Base-by-base conservation (phyloP, 2,329 filamentous ascomycete genomes). In the Fonsecaea multimorphosa region DNA sequence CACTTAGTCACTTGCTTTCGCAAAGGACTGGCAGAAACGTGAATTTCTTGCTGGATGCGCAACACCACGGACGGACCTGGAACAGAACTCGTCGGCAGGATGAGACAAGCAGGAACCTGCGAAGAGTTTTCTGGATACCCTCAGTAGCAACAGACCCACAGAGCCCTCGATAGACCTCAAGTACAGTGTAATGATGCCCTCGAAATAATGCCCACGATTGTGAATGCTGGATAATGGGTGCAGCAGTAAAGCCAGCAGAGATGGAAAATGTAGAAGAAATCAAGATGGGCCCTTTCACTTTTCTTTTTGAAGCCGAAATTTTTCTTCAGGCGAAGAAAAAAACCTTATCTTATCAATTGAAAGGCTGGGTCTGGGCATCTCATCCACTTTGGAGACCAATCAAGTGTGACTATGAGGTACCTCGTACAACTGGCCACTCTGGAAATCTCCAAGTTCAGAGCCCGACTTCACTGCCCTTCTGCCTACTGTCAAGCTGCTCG, bases 131-230 rank as follows among this genome's bases (percentile, higher is more conserved):
- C 59, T 31, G 36, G 31, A 61, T 52, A 46, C 68, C 68, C 67
- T 64, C 52, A 60, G 34, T 24, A 61, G 65, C 29, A 56, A 55
- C 61, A 60, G 53, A 63, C 64, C 66, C 65, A 66, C 68, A 61
- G 61, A 70, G 63, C 65, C 66, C 65, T 70, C 68, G 68, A 68
- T 68, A 65, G 63, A 70, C 65, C 38, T 70, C 66, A 63, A 54
- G 27, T 44, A 44, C 38, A 44, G 38, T 19, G 52, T 54, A 66
- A 46, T 66, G 65, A 70, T 66, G 66, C 66, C 68, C 66, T 68
- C 68, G 68, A 55, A 67, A 54, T 44, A 44, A 66, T 67, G 64
- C 62, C 65, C 61, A 65, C 67, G 34, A 64, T 69, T 52, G 44
- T 46, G 60, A 67, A 67, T 65, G 63, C 34, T 65, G 57, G 44